Evolutionary conservation across 352 stramenopile genomes (phyloP).

Genomic region (Phytopythium sindhum): DNA sequence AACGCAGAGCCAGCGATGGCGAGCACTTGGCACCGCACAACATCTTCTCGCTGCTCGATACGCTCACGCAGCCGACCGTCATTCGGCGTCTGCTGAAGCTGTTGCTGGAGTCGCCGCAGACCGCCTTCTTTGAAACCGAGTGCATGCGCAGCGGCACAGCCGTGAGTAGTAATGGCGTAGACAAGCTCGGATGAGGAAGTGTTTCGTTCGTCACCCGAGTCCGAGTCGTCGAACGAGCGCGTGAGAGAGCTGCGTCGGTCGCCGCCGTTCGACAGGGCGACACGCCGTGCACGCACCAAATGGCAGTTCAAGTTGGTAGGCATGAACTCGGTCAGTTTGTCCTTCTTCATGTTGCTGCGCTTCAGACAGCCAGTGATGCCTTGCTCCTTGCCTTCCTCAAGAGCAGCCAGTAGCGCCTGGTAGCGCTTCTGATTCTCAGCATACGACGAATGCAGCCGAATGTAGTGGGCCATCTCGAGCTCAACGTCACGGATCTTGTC

Average conservation of each 20-base stretch:
- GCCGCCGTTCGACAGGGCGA: conserved; percentile 39
- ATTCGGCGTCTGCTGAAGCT: conserved; percentile 37
- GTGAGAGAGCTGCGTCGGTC: conserved; percentile 24
- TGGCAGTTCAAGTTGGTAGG: conserved; percentile 84
- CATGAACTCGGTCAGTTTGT: conserved; percentile 84
- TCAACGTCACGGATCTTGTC: conserved; percentile 51
- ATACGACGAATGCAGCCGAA: conserved; percentile 58
- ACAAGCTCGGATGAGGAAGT: conserved; percentile 35
- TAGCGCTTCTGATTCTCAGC: conserved; percentile 71
- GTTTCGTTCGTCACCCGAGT: conserved; percentile 26
- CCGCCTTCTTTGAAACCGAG: conserved; percentile 86
- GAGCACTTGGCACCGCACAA: conserved; percentile 76
- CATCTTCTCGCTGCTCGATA: conserved; percentile 78
- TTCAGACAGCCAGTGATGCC: conserved; percentile 82
- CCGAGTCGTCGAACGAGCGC: conserved; percentile 34
- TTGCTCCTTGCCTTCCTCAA: conserved; percentile 76
- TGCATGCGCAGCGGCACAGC: conserved; percentile 71
- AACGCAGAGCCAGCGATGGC: conserved; percentile 71
- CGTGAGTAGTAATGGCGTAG: conserved; percentile 75
- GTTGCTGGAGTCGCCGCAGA: conserved; percentile 52
- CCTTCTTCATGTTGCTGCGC: conserved; percentile 85
- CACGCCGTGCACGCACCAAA: conserved; percentile 58
- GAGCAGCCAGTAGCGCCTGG: conserved; percentile 50
- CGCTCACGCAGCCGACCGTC: conserved; percentile 50
- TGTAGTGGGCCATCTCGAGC: conserved; percentile 56